Evolutionary conservation across 441 rosid genomes (phyloP), one percentile per base, ranked within the genome.

Genomic region (Geranium incanum): DNA sequence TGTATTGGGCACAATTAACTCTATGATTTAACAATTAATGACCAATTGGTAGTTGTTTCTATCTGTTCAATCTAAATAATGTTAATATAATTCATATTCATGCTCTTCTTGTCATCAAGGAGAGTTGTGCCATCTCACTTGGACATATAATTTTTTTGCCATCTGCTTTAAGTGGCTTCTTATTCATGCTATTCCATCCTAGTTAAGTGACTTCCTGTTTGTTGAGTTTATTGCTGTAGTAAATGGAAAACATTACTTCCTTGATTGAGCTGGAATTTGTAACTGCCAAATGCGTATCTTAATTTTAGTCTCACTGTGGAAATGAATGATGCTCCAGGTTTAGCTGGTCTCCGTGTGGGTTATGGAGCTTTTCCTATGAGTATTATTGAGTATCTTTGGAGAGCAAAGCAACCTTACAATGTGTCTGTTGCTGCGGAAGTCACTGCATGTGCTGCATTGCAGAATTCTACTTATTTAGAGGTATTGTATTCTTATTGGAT

Each of bases 371-470:
- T 94, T 76, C 96, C 97, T 36, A 73, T 81, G 75, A 89, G 96
- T 78, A 84, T 94, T 77, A 90, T 94, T 9, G 88, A 92, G 83
- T 92, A 84, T 82, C 72, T 90, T 59, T 92, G 97, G 96, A 85
- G 97, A 81, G 99, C 97, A 1, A 92, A 94, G 67, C 96, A 92
- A 37, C 99, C 97, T 8, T 94, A 92, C 67, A 94, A 92, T 73
- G 99, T 94, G 59, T 92, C 97, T n/a, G 97, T 94, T 73, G 89
- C 97, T 57, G 97, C 97, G 36, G 97, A 94, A 89, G 86, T 92
- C 77, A 82, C 99, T 73, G 97, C 97, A 3, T 90, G 95, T 77
- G 95, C 99, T 43, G 97, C 99, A 16, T 81, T 92, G 74, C 78
- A 86, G 76, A 92, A 94, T 60, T 87, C 86, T n/a, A 62, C 81